A percentile compares a stretch with the other conserved stretches of the same genome.
Evolutionary conservation across 257 asterid species (phyloP).

Genomic region (Ocimum tenuiflorum): DNA sequence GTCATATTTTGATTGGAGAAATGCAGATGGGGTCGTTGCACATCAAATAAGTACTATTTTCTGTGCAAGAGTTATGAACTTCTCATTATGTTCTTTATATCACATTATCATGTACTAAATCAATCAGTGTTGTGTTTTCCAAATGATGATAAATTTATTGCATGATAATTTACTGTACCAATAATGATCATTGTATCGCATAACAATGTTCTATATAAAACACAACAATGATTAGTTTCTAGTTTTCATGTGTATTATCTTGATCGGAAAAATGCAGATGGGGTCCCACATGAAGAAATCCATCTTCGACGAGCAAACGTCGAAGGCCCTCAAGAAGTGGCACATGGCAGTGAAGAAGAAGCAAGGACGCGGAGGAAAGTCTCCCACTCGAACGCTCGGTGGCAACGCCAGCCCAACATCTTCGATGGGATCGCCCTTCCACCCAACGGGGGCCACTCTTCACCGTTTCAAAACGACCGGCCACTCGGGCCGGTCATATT

Average conservation of each 20-base stretch:
- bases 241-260: background rate
- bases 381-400: slow-evolving; percentile 52
- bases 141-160: no score
- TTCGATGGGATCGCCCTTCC: slow-evolving; percentile 56
- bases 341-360: slow-evolving; percentile 80
- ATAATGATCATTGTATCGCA: no score
- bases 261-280: slow-evolving; percentile 43
- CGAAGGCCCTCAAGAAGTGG: slow-evolving; percentile 88
- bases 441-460: slow-evolving; percentile 42
- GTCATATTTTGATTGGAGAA: no score
- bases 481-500: slow-evolving; percentile 36
- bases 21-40: no score
- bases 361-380: slow-evolving; percentile 40
- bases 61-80: no score
- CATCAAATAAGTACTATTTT: no score
- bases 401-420: slow-evolving; percentile 58
- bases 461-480: slow-evolving; percentile 67
- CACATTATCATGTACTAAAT: no score
- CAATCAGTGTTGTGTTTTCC: no score
- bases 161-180: no score
- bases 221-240: no score
- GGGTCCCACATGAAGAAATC: slow-evolving; percentile 81
- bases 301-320: slow-evolving; percentile 85
- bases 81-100: no score
- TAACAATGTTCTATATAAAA: no score